Base-by-base conservation (phyloP, 768 basidiomycete genomes). In the Gyrodon lividus region DNA sequence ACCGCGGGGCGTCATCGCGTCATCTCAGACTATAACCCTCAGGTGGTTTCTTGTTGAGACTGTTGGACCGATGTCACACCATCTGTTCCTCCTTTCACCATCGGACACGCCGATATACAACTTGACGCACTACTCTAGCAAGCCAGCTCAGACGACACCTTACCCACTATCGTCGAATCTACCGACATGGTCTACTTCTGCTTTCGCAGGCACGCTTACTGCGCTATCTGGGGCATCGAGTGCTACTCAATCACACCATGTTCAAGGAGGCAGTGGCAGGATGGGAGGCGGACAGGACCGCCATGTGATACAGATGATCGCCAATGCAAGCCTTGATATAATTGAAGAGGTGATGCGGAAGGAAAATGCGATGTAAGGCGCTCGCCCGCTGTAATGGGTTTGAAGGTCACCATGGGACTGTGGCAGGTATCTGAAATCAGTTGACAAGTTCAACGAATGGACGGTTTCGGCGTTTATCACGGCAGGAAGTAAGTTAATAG, bases 391-490 rank as follows among this genome's bases (percentile, higher is more conserved):
- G 44, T 50, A 51, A 51, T 53, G 50, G 49, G 38, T 34, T 46
- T 8, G 22, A 23, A 20, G n/a, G 17, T 39, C 20, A 31, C 48
- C 61, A 61, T 51, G 66, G 48, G 41, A 51, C 53, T 19, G 66
- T 46, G 40, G 35, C 64, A 98, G 97, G 89, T 98, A 98, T 70
- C 77, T 98, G 50, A 96, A 95, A 66, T 82, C 86, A 16, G 85
- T 98, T 52, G 97, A 99, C 78, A 92, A 88, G 74, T 97, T 98
- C 73, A 98, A 98, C 64, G 97, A 98, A 67, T 99, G 97, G 97
- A 95, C 85, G 3, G 86, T 98, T 17, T 98, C 97, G 14, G 93
- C 91, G 26, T 98, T 98, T 72, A 77, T 98, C 17, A 98, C 97
- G 0, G 86, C 95, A 1, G 91, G 89, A 55, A 97, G 96, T 98